A percentile compares a stretch with the other conserved stretches of the same genome.
These are phyloP conservation scores for Sporisorium exsertum DNA, from an alignment of 1,284 basidiomycete genomes.

Conservation along the genomic window DNA sequence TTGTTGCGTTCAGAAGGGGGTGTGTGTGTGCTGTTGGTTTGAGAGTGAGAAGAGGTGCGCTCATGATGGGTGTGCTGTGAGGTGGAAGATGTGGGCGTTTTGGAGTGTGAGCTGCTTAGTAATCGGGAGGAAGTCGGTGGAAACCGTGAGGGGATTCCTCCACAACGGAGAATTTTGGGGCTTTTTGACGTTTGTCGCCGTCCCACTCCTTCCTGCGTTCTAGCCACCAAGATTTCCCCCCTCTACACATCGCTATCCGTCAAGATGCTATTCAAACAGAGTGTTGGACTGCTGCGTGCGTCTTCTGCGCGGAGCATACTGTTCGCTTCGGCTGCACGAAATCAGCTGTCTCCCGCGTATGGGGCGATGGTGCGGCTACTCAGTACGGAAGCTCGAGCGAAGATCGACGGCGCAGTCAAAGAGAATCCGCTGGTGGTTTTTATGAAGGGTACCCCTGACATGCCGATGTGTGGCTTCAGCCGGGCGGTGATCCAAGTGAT, in stretches of 20 bases:
- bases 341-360: neutral
- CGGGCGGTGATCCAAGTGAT: slow-evolving; percentile 91
- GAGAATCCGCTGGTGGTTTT: slow-evolving; percentile 85
- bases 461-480: slow-evolving; percentile 87
- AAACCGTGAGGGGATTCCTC: slow-evolving; percentile 14
- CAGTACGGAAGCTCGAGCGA: slow-evolving; percentile 71
- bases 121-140: slow-evolving; percentile 8
- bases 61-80: neutral
- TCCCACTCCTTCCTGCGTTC: too few relatives aligned
- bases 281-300: slow-evolving; percentile 1
- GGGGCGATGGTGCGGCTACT: slow-evolving; percentile 62
- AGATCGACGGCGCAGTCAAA: slow-evolving; percentile 74
- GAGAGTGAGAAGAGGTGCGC: neutral
- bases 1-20: neutral
- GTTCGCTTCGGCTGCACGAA: neutral
- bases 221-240: slow-evolving; percentile 6
- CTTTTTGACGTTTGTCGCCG: neutral
- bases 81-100: neutral
- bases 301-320: neutral
- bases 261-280: slow-evolving; percentile 22
- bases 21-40: neutral
- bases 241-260: neutral
- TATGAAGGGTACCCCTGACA: slow-evolving; percentile 87
- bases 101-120: neutral
- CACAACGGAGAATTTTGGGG: neutral